Evolutionary conservation across 106 monocot species (phyloP).

Genomic region (Amphibolis antarctica): DNA sequence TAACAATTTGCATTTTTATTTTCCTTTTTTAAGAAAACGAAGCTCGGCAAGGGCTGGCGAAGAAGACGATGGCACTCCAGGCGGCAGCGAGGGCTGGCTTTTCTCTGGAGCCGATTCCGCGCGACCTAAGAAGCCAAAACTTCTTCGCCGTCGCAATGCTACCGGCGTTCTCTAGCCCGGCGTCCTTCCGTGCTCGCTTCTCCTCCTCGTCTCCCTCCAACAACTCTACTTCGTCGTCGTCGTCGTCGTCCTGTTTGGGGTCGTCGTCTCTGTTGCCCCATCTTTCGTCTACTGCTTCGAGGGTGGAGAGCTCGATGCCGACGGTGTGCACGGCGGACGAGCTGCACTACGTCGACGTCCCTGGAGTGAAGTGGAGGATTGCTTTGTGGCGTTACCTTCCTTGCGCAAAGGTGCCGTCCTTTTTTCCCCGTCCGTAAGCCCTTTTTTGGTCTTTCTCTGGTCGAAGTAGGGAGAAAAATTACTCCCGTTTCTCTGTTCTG

Average conservation of each 20-base stretch:
- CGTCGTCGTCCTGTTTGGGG: background rate
- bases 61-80: conserved; percentile 31
- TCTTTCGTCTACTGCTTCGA: background rate
- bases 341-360: conserved; percentile 59
- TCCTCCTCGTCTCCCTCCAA: background rate
- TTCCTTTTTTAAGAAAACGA: no score
- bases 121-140: background rate
- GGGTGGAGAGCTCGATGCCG: conserved; percentile 24
- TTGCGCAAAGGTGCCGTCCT: conserved; percentile 22
- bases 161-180: background rate
- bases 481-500: background rate
- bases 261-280: background rate
- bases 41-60: no score
- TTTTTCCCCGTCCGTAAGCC: background rate
- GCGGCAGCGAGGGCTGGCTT: conserved; percentile 23
- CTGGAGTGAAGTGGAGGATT: conserved; percentile 55
- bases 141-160: background rate
- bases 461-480: background rate
- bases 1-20: no score
- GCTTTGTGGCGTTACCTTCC: conserved; percentile 68
- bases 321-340: conserved; percentile 56
- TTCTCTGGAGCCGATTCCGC: conserved; percentile 6
- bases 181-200: background rate
- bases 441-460: background rate
- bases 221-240: background rate